Evolutionary conservation across 2,329 filamentous ascomycete genomes (phyloP).

Genomic region (Elsinoe fawcettii): DNA sequence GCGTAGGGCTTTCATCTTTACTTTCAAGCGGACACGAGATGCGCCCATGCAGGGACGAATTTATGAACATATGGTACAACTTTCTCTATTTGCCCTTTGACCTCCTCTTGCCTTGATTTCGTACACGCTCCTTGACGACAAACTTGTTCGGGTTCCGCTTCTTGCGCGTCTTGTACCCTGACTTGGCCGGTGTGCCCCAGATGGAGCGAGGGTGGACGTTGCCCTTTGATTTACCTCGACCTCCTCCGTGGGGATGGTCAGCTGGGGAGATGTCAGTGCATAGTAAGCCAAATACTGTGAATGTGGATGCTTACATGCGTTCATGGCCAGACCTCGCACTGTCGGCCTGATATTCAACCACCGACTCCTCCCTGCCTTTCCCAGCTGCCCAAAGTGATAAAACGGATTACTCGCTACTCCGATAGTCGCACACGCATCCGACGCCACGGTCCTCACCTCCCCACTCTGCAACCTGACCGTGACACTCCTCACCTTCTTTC

Average conservation of each 20-base stretch:
- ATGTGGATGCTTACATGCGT: conserved; percentile 58
- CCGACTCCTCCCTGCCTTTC: conserved; percentile 87
- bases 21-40: not conserved
- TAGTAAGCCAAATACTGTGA: not conserved
- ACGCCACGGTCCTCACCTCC: conserved; percentile 80
- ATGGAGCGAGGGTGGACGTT: conserved; percentile 91
- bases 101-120: conserved; percentile 84
- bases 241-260: conserved; percentile 98
- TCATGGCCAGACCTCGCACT: conserved; percentile 97
- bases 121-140: conserved; percentile 72
- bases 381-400: conserved; percentile 81
- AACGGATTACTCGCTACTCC: conserved; percentile 90
- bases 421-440: conserved; percentile 89
- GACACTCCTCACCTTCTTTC: conserved; percentile 67
- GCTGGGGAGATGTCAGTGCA: conserved; percentile 37
- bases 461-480: conserved; percentile 84
- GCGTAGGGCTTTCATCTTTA: not conserved
- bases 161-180: conserved; percentile 83
- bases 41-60: conserved; percentile 1
- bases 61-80: conserved; percentile 9
- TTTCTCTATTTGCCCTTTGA: conserved; percentile 30
- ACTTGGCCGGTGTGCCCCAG: conserved; percentile 87
- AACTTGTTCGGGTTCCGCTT: conserved; percentile 87
- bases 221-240: conserved; percentile 98
- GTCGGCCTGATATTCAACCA: conserved; percentile 94